Conservation (phyloP, 129 eudicot species). For the Flaveria brownii region DNA sequence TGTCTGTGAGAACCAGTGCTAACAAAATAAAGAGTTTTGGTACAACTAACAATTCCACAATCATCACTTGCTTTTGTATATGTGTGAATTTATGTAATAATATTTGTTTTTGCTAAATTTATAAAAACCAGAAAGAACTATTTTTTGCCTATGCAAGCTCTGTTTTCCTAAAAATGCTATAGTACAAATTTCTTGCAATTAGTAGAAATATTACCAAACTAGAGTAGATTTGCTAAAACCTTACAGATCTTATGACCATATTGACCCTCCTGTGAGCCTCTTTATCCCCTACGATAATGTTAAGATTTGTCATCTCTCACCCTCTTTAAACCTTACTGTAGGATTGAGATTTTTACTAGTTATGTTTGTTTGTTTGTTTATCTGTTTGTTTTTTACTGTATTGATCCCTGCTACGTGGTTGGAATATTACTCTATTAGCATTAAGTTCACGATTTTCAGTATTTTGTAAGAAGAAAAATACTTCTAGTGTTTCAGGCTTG, state of each 20-base stretch:
- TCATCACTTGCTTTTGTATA: not conserved
- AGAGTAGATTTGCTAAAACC: not conserved
- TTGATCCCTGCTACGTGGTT: not conserved
- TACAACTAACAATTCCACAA: not conserved
- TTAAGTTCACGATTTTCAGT: not conserved
- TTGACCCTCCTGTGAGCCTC: too few species aligned
- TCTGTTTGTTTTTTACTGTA: not conserved
- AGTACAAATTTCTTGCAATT: not conserved
- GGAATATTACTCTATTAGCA: not conserved
- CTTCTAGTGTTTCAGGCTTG: not conserved
- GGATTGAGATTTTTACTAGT: not conserved
- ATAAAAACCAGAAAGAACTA: not conserved
- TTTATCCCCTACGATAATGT: too few species aligned
- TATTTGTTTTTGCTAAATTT: not conserved
- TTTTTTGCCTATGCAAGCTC: not conserved
- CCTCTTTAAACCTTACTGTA: too few species aligned
- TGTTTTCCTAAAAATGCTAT: not conserved
- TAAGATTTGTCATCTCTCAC: too few species aligned
- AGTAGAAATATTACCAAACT: not conserved
- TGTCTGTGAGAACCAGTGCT: slow-evolving; percentile 21
- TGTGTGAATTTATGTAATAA: not conserved
- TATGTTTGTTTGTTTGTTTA: too few species aligned
- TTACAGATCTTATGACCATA: not conserved
- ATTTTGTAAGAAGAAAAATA: not conserved
- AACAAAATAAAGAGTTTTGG: not conserved